Evolutionary conservation across 768 basidiomycete genomes (phyloP), one percentile per base, ranked within the genome.

Genomic region (Boletus huronensis): DNA sequence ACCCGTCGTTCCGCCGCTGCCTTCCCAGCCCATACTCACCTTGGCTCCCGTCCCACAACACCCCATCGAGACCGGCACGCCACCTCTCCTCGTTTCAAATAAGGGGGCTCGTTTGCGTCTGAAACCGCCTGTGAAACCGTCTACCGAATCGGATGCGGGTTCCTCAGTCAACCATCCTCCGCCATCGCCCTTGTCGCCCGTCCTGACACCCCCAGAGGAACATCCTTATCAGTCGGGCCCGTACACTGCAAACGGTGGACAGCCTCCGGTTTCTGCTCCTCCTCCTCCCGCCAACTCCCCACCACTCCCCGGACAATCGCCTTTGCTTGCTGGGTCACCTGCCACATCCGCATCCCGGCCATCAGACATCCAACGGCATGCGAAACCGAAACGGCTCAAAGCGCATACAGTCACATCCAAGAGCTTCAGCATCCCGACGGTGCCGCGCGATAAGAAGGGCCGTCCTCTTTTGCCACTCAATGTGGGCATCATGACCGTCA

Each of bases 401-500:
- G 83, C 88, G 40, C 89, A 91, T 64, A 88, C 86, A 1, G 86
- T 93, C 31, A 87, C 85, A 3, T 84, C 84, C 60, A 87, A 85
- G 70, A 87, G 78, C 66, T 85, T 79, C 61, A 86, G 81, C 62
- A 91, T 93, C 46, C 90, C 90, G 0, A 82, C 81, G 60, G 86
- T 93, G 2, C 88, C 88, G 2, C 79, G 90, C 7, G 88, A 91
- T 62, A 85, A 82, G 66, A 75, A 76, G 40, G 82, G 83, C 4
- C 80, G 80, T 42, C 89, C 90, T 0, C 78, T 87, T 70, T 71
- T 93, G 6, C 91, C 91, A 0, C 72, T 93, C 31, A 88, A 84
- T 62, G 88, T 92, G 17, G 91, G 91, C 31, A 92, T 93, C 66
- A 91, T 93, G 88, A 90, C 87, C 1, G 84, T 93, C 25, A 77